Base-by-base conservation (phyloP, 108 stramenopile genomes). In the Bacterosira constricta region DNA sequence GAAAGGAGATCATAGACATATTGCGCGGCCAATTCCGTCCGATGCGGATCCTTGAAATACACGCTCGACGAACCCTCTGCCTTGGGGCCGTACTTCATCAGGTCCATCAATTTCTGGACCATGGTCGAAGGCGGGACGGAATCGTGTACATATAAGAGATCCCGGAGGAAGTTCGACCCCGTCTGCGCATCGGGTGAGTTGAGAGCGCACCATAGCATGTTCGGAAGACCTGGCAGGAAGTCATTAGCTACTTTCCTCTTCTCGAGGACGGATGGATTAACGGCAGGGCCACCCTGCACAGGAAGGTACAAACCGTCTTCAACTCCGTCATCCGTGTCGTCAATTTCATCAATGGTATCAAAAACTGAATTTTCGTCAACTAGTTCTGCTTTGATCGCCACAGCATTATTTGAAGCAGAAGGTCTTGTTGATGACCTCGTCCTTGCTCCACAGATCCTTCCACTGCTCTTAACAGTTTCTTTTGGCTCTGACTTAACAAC, bases 141-240 rank as follows among this genome's bases (percentile, higher is more conserved):
- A 31, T 73, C 41, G 25, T 78, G 77, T 68, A 78, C 26, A 44
- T 9, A 58, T 11, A 73, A 34, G 38, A 66, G 34, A 67, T 78
- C 57, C 46, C 53, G 71, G 17, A 78, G 55, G 30, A 73, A 53
- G 60, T 53, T 78, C 34, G 69, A 52, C 26, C 69, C 62, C 8
- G 74, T 80, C 35, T 63, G 57, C 0, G 69, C 71, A 51, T 80
- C 79, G 2, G 79, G 62, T n/a, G 73, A 80, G 66, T 80, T 80
- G 25, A 80, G 69, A 13, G 69, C 79, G 32, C 73, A 69, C 79
- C 79, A 80, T 8, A 76, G 39, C 62, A 71, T 42, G 32, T 75
- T 80, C 8, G 77, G 64, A 66, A 71, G 56, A 17, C 69, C 69
- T 11, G 77, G 70, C 30, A 64, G 69, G 23, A 79, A 53, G 37